Percentiles rank a stretch among this genome's conserved stretches.
These are phyloP conservation scores for Vitis vinifera DNA, from an alignment of 164 flowering plant species.

Conservation along the genomic window ASM3070453v1 NC_081815.1:3229001-3229500, in stretches of 20 bases:
- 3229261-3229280: neutral
- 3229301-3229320: conserved; percentile 31
- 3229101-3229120: conserved; percentile 78
- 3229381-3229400: conserved; percentile 54
- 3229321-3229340: conserved; percentile 80
- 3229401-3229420: neutral
- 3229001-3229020: no score
- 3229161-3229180: conserved; percentile 77
- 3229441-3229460: neutral
- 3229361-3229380: conserved; percentile 71
- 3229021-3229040: no score
- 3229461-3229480: conserved; percentile 42
- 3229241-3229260: conserved; percentile 7
- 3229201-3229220: conserved; percentile 26
- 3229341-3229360: conserved; percentile 71
- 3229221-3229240: conserved; percentile 63
- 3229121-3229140: conserved; percentile 89
- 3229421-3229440: neutral
- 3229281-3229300: neutral
- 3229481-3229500: conserved; percentile 92
- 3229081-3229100: conserved; percentile 32
- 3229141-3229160: conserved; percentile 76
- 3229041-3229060: neutral
- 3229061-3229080: neutral
- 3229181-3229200: conserved; percentile 45